Conservation (phyloP, 805 yeast species). For the Pichia thaimueangensis region DNA sequence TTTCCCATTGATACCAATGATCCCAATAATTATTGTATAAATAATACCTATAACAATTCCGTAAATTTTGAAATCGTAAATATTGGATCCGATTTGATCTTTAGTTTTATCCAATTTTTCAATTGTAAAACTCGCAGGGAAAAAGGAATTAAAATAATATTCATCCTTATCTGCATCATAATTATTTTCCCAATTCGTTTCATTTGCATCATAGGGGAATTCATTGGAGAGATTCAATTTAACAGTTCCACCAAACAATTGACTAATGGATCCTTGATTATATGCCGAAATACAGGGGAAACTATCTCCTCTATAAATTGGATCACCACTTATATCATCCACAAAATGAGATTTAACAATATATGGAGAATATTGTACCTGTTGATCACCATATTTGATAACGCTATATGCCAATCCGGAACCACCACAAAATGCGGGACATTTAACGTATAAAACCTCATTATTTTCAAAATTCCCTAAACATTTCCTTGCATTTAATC, state of each 20-base stretch:
- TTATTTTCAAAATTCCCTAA: constrained; percentile 26
- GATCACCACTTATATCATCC: constrained; percentile 47
- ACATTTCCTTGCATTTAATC: constrained; percentile 61
- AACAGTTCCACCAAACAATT: constrained; percentile 46
- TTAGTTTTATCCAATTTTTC: constrained; percentile 39
- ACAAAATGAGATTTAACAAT: constrained; percentile 47
- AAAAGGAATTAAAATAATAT: constrained; percentile 22
- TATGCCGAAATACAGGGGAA: constrained; percentile 86
- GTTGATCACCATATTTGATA: constrained; percentile 62
- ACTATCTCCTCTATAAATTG: constrained; percentile 76
- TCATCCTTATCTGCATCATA: not conserved
- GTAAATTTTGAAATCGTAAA: not conserved
- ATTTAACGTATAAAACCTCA: constrained; percentile 50
- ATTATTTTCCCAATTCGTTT: not conserved
- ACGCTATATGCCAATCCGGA: constrained; percentile 54
- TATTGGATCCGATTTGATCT: not conserved
- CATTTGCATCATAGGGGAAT: not conserved
- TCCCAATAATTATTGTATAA: not conserved
- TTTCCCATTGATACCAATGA: constrained; percentile 23
- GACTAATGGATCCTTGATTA: constrained; percentile 75
- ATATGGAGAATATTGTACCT: constrained; percentile 63
- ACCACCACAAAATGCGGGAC: constrained; percentile 84
- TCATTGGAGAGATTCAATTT: constrained; percentile 58
- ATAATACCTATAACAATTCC: not conserved
- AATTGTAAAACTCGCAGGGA: constrained; percentile 68